Evolutionary conservation across 116 monocot genomes (phyloP), one percentile per base, ranked within the genome.

Genomic region (Thalassia testudinum): DNA sequence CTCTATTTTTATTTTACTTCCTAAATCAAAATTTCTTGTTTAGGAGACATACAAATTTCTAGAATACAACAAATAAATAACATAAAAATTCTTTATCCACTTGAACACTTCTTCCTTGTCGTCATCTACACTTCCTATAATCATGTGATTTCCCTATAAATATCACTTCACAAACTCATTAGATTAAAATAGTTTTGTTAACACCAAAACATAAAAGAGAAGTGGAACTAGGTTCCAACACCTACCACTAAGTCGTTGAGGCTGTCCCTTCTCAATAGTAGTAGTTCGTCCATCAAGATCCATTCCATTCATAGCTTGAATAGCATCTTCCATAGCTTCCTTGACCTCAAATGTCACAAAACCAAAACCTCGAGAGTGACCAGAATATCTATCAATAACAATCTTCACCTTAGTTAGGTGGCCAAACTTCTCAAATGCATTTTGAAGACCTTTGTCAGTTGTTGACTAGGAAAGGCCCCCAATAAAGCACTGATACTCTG

Each of bases 401-500:
- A 91, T 75, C 91, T 81, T 91, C 28, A 78, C 78, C 57, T 85
- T 81, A 17, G 62, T 63, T 42, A 91, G 71, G 44, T 56, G 70
- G 26, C 91, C 91, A 71, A 91, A 91, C 66, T 91, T 91, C 20
- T 73, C 68, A 64, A 91, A 91, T 49, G 91, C 91, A 62, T 76
- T 76, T 56, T 75, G 78, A 52, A 91, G 60, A 20, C n/a, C 73
- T 57, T 67, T 63, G 65, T 91, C 85, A 66, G 81, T 74, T 24
- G 85, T 91, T 21, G 81, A 75, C 85, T 81, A 91, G 21, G 91
- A 72, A 63, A 91, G 85, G 42, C 78, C 78, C 10, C 91, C 91
- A 60, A 91, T 78, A 47, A 91, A 91, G 53, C 91, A 91, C 30
- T 81, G 78, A 38, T 73, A 85, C 50, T 91, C 91, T 3, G 42